Conservation (phyloP, 345 rosid species). For the thale cress (Arabidopsis thaliana) region DNA sequence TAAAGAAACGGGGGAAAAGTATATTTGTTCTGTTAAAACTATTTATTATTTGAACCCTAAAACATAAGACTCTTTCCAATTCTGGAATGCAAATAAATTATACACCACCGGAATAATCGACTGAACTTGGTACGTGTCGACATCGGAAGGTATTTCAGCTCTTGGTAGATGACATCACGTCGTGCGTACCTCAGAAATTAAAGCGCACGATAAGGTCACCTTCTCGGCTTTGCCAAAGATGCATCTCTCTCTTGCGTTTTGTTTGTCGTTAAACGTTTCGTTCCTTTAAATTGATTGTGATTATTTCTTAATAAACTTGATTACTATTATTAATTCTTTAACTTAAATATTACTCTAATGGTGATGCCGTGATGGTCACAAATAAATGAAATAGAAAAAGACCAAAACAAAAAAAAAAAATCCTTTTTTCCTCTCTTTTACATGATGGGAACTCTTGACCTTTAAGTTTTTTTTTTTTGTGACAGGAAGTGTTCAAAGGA, state of each 20-base stretch:
- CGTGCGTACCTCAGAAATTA: slow-evolving; percentile 38
- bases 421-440: slow-evolving; percentile 24
- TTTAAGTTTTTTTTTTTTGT: slow-evolving; percentile 9
- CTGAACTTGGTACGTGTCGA: slow-evolving; percentile 6
- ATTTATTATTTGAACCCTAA: slow-evolving; percentile 5
- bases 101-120: slow-evolving; percentile 1
- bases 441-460: slow-evolving; percentile 41
- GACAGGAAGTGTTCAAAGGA: slow-evolving; percentile 32
- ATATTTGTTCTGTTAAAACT: neutral
- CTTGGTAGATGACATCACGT: slow-evolving; percentile 46
- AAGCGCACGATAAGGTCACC: slow-evolving; percentile 45
- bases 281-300: slow-evolving; percentile 12
- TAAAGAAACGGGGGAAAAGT: neutral
- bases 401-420: neutral
- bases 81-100: neutral
- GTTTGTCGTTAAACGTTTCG: slow-evolving; percentile 41
- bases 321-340: neutral
- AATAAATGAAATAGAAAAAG: slow-evolving; percentile 13
- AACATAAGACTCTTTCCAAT: slow-evolving; percentile 36
- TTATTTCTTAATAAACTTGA: neutral
- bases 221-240: slow-evolving; percentile 11
- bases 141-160: slow-evolving; percentile 3
- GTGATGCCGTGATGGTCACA: slow-evolving; percentile 18
- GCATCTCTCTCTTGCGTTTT: slow-evolving; percentile 12
- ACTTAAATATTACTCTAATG: slow-evolving; percentile 25